Evolutionary conservation across 2,329 filamentous ascomycete species (phyloP).

Genomic region (Nemania sp.): DNA sequence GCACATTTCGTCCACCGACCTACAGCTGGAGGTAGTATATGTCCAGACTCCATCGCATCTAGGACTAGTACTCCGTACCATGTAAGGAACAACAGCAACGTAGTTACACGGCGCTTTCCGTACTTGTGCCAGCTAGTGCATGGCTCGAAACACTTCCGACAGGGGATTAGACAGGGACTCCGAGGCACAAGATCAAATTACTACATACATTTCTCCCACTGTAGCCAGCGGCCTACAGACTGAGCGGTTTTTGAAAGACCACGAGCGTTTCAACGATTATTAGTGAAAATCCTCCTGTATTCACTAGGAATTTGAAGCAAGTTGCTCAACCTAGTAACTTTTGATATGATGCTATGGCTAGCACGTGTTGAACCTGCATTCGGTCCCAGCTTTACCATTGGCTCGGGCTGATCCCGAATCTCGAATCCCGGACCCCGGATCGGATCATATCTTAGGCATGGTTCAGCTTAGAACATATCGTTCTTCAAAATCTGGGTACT

Average conservation of each 20-base stretch:
- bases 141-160: constrained; percentile 3
- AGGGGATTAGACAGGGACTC: constrained; percentile 1
- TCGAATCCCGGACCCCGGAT: constrained; percentile 10
- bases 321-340: no score
- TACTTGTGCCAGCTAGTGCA: constrained; percentile 10
- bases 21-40: no score
- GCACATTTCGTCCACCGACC: not conserved
- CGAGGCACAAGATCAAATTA: not conserved
- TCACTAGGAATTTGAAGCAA: no score
- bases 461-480: not conserved
- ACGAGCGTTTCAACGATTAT: no score
- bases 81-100: not conserved
- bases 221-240: no score
- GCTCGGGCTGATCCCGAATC: constrained; percentile 24
- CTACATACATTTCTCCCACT: not conserved
- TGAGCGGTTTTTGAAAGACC: not conserved
- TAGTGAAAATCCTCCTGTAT: no score
- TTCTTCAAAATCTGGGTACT: no score
- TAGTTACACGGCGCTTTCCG: constrained; percentile 10
- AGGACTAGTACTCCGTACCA: no score
- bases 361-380: no score
- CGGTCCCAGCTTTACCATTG: constrained; percentile 9
- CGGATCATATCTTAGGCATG: not conserved
- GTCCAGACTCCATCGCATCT: no score
- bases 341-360: no score